Evolutionary conservation across 371 early-diverging fungal species (phyloP), one percentile per base, ranked within the genome.

Genomic region (Umbelopsis sp.): DNA sequence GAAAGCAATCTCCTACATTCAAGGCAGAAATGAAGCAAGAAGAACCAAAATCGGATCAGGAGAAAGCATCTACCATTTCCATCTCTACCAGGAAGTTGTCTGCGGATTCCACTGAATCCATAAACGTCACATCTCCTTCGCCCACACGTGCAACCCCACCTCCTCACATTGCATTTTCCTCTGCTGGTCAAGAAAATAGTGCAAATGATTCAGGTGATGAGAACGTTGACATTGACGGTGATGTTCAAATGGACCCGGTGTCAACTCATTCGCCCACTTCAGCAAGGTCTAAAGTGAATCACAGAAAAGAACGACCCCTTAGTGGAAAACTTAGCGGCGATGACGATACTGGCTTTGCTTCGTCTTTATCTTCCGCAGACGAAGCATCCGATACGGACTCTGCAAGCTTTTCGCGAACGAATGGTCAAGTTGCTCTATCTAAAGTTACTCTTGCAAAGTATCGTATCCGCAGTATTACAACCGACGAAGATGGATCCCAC

Each of bases 201-300:
- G 57, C 57, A 57, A 57, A 57, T 57, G 57, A 57, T 14, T 57
- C 57, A 11, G 57, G 57, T 18, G 57, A 57, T 18, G 57, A 57
- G 29, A 57, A 57, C 14, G 57, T 57, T 16, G 57, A 57, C 57
- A 57, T 57, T 57, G 57, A 57, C 29, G 57, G 57, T 2, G 57
- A 57, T 9, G 57, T 29, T 48, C 48, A 48, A 48, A 11, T 48
- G 48, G 48, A 16, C 18, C 41, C 41, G 41, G 41, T 41, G 12
- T 16, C 48, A 18, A 20, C 5, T 16, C 48, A 8, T 1, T 35
- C 35, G 18, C 37, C 29, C 10, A 24, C 2, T 7, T 29, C 29
- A 29, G 7, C 20, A 29, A 22, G 22, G 22, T 22, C 22, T 3
- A 25, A 29, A 35, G 4, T 35, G 11, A 29, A 57, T 3, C 18